Conservation (phyloP, 805 yeast species). For the Wickerhamiella sergipiensis region DNA sequence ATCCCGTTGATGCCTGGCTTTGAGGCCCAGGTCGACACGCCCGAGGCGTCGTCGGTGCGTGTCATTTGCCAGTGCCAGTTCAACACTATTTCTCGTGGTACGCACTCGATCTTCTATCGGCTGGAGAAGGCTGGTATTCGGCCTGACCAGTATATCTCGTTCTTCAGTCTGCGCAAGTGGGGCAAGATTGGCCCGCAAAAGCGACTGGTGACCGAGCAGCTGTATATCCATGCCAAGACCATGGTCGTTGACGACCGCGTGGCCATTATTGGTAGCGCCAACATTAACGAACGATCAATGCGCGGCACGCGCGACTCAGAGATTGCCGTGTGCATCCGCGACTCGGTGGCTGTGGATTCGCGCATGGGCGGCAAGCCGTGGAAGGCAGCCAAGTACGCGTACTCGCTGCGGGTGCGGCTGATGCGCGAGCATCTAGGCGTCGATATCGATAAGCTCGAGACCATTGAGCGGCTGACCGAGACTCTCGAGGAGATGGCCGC, state of each 20-base stretch:
- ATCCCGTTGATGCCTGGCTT: constrained; percentile 98
- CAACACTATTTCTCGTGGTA: constrained; percentile 84
- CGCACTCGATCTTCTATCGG: constrained; percentile 73
- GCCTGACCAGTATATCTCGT: constrained; percentile 88
- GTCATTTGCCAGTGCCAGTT: constrained; percentile 94
- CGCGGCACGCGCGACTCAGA: constrained; percentile 91
- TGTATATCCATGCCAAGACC: constrained; percentile 86
- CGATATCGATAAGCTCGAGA: constrained; percentile 30
- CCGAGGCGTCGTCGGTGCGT: constrained; percentile 90
- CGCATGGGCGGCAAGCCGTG: constrained; percentile 73
- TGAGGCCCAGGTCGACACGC: constrained; percentile 80
- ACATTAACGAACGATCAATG: constrained; percentile 93
- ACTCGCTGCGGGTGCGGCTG: constrained; percentile 71
- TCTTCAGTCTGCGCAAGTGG: constrained; percentile 90
- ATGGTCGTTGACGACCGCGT: constrained; percentile 86
- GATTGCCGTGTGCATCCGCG: constrained; percentile 79
- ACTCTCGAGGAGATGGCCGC: constrained; percentile 6
- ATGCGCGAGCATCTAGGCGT: constrained; percentile 97
- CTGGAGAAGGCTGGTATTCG: constrained; percentile 60
- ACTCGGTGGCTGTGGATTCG: constrained; percentile 38
- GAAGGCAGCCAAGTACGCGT: constrained; percentile 77
- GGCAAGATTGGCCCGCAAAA: constrained; percentile 72
- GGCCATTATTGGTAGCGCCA: constrained; percentile 94
- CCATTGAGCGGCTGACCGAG: constrained; percentile 16
- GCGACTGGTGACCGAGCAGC: constrained; percentile 71